Base-by-base conservation (phyloP, 257 asterid species). In the Solanum boliviense region DNA sequence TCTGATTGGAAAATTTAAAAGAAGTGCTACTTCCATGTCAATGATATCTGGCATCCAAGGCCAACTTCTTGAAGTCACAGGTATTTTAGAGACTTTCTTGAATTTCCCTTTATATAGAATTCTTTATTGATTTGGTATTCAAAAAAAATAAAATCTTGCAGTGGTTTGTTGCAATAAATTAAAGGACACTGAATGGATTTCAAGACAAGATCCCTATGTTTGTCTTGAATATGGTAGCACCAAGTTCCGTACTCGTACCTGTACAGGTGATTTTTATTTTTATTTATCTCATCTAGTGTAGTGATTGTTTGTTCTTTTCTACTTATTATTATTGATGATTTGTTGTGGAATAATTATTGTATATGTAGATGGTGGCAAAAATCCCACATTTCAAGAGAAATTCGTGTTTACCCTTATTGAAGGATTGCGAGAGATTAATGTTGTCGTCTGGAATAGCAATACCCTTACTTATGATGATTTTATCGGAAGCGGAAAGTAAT, bases 181-280 rank as follows among this genome's bases (percentile, higher is more conserved):
- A 93, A 95, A 92, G 88, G 95, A 95, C 86, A 95, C 98, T 0
- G 99, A 97, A 67, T 97, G 98, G 99, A 92, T 95, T 84, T 95
- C 99, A 27, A 93, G 98, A 89, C 99, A 97, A 89, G 99, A 97
- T 95, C 99, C 99, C 23, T 97, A 97, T 89, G 98, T 95, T 75
- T 93, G 96, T 83, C 91, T 97, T 41, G 99, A 97, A 85, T 97
- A 95, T 70, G 98, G 87, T 32, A 94, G 93, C 92, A 89, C 93
- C 79, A 97, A 95, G 58, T 91, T 39, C 56, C 96, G 99, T 1
- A 95, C 99, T 12, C 98, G 98, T n/a, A 97, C 99, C 85, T 93
- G 96, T 60, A 97, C 98, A 84, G 99, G 99, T 95, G 67, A 16
- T 20, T 7, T 35, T 60, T 18, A 23, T 31, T 4, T 36, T 13